Conservation (phyloP, 176 grass and related monocot species). For the Zea mays region Zm-B73-REFERENCE-NAM-5.0 NC_050103.1:47822001-47822500, state of each 20-base stretch:
- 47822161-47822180: slow-evolving; percentile 73
- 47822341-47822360: slow-evolving; percentile 73
- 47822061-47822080: slow-evolving; percentile 71
- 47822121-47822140: slow-evolving; percentile 71
- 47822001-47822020: slow-evolving; percentile 66
- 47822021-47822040: slow-evolving; percentile 50
- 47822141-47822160: slow-evolving; percentile 64
- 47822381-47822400: not conserved
- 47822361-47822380: not conserved
- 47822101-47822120: slow-evolving; percentile 64
- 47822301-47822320: slow-evolving; percentile 76
- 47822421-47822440: not conserved
- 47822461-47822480: too few species aligned
- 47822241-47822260: slow-evolving; percentile 90
- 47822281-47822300: slow-evolving; percentile 75
- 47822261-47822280: slow-evolving; percentile 77
- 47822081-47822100: slow-evolving; percentile 71
- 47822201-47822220: slow-evolving; percentile 83
- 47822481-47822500: too few species aligned
- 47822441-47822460: too few species aligned
- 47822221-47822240: slow-evolving; percentile 65
- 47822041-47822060: slow-evolving; percentile 65
- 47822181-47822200: slow-evolving; percentile 62
- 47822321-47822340: slow-evolving; percentile 73
- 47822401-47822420: not conserved